These are phyloP conservation scores for Clohesyomyces aquaticus DNA, from an alignment of 495 filamentous ascomycete species.

Conservation along the genomic window DNA sequence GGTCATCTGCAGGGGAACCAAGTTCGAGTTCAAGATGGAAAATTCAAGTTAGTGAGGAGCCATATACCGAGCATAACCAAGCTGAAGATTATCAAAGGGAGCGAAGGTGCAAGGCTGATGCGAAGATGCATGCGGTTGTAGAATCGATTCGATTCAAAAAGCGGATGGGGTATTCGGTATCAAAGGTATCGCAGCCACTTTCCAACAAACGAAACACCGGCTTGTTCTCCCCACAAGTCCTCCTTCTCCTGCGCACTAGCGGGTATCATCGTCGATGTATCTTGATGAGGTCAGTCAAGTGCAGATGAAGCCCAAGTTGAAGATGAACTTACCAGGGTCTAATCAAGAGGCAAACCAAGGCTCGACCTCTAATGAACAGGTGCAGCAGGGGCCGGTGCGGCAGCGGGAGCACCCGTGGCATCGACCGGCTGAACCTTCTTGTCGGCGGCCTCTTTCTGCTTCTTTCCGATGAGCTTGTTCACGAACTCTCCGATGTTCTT, in stretches of 20 bases:
- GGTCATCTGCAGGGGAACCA: too few relatives aligned
- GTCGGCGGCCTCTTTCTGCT: conserved; percentile 18
- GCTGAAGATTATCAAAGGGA: too few relatives aligned
- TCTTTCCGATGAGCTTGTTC: conserved; percentile 28
- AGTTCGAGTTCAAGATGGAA: too few relatives aligned
- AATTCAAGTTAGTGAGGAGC: too few relatives aligned
- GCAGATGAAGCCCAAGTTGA: too few relatives aligned
- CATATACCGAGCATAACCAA: too few relatives aligned
- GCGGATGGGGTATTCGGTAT: conserved; percentile 18
- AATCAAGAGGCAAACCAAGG: not conserved
- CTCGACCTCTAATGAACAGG: not conserved
- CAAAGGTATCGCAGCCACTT: not conserved
- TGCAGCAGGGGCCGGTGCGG: conserved; percentile 2
- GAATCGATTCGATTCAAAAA: conserved; percentile 5
- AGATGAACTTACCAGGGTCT: too few relatives aligned
- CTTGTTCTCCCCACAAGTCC: not conserved
- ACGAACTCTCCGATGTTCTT: conserved; percentile 32
- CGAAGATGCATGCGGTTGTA: not conserved
- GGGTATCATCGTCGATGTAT: not conserved
- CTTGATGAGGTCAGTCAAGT: too few relatives aligned
- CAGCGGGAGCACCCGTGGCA: not conserved
- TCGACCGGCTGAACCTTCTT: conserved; percentile 5
- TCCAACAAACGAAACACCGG: conserved; percentile 4
- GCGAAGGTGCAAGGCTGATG: too few relatives aligned
- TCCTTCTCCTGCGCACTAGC: not conserved